These are phyloP conservation scores for Fusarium coicis DNA, from an alignment of 2,329 filamentous ascomycete genomes.

Conservation along the genomic window DNA sequence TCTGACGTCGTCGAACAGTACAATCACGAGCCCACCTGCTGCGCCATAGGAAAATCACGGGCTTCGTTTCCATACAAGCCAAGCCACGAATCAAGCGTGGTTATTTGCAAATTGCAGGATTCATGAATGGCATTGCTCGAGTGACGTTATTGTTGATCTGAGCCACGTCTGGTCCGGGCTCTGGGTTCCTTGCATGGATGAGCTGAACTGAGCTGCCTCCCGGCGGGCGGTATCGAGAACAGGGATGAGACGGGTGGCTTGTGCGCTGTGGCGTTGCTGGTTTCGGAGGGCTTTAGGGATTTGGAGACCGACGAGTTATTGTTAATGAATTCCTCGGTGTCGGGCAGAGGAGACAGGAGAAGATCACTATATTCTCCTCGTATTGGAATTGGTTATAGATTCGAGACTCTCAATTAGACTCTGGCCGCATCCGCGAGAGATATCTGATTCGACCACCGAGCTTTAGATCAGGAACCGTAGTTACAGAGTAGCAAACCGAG, in stretches of 20 bases:
- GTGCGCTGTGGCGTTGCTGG: slow-evolving; percentile 24
- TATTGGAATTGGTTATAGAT: background rate
- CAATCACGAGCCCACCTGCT: slow-evolving; percentile 14
- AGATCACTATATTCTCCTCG: background rate
- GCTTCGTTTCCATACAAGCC: background rate
- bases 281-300: slow-evolving; percentile 1
- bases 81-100: slow-evolving; percentile 16
- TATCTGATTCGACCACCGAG: background rate
- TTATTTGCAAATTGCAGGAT: slow-evolving; percentile 25
- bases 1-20: slow-evolving; percentile 8
- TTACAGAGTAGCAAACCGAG: background rate
- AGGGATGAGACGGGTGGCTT: slow-evolving; percentile 22
- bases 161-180: slow-evolving; percentile 27
- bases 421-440: background rate
- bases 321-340: slow-evolving; percentile 1
- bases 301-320: background rate
- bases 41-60: slow-evolving; percentile 20
- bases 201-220: slow-evolving; percentile 28
- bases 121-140: slow-evolving; percentile 21
- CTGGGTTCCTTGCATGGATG: slow-evolving; percentile 27
- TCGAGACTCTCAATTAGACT: background rate
- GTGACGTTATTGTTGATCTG: slow-evolving; percentile 34
- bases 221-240: slow-evolving; percentile 19
- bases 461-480: background rate
- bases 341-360: background rate